Evolutionary conservation across 352 stramenopile genomes (phyloP).

Genomic region (Pythium guiyangense): DNA sequence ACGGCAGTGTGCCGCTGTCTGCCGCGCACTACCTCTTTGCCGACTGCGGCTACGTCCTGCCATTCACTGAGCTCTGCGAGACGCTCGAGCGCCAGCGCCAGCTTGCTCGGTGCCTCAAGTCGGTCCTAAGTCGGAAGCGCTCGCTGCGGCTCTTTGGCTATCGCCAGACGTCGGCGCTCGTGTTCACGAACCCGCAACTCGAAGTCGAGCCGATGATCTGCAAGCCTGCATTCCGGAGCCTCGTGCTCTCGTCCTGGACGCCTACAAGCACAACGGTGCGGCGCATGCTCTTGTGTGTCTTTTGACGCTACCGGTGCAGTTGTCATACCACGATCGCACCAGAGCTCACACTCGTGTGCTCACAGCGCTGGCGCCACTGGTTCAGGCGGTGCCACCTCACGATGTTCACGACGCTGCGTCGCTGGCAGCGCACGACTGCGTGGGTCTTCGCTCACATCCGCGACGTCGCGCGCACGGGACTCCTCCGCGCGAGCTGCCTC

Average conservation of each 20-base stretch:
- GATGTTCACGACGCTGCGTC: constrained; percentile 33
- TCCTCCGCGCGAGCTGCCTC: constrained; percentile 40
- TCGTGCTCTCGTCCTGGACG: constrained; percentile 46
- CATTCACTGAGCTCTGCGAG: constrained; percentile 31
- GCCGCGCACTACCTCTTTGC: constrained; percentile 45
- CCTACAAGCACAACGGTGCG: constrained; percentile 34
- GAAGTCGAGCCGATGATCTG: constrained; percentile 42
- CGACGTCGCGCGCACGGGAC: constrained; percentile 31
- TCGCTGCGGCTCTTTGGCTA: constrained; percentile 65
- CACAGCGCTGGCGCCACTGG: constrained; percentile 39
- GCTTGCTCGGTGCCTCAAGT: constrained; percentile 35
- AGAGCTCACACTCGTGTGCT: not conserved
- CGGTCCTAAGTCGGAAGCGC: constrained; percentile 39
- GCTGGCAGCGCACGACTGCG: constrained; percentile 17
- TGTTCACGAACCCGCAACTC: constrained; percentile 27
- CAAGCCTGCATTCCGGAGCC: constrained; percentile 32
- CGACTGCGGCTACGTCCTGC: constrained; percentile 28
- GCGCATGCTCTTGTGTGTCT: not conserved
- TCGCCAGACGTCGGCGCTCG: too few relatives aligned
- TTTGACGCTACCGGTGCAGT: not conserved
- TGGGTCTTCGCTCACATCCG: constrained; percentile 29
- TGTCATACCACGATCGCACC: not conserved
- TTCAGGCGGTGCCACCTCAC: constrained; percentile 27
- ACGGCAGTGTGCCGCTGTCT: constrained; percentile 27
- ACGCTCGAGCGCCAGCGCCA: constrained; percentile 32